These are phyloP conservation scores for Linum tenue DNA, from an alignment of 345 rosid species.

Conservation along the genomic window DNA sequence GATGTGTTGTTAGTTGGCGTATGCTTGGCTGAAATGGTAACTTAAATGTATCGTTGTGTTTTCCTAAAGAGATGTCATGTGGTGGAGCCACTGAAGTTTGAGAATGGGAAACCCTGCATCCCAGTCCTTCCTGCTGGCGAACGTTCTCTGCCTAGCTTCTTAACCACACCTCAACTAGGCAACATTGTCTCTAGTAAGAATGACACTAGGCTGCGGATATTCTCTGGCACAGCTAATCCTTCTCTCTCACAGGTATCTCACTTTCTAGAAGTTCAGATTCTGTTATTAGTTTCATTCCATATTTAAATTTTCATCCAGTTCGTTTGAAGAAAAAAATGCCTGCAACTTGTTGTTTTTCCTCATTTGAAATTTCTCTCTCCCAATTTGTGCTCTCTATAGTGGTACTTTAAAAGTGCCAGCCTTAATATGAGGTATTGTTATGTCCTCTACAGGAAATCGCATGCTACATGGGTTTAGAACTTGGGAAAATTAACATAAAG, in stretches of 20 bases:
- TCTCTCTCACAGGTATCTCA: conserved; percentile 68
- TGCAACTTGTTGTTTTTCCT: too few relatives aligned
- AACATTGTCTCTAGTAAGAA: conserved; percentile 9
- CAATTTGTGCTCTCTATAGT: background rate
- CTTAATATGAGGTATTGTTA: background rate
- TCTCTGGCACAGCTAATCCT: conserved; percentile 91
- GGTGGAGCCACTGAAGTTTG: background rate
- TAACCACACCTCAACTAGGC: background rate
- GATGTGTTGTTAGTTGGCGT: background rate
- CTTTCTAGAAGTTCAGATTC: background rate
- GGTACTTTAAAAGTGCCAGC: background rate
- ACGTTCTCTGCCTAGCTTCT: background rate
- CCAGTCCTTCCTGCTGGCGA: background rate
- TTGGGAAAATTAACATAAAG: conserved; percentile 82
- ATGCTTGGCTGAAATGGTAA: background rate
- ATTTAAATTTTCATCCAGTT: too few relatives aligned
- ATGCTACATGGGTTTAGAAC: conserved; percentile 89
- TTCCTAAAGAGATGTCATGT: background rate
- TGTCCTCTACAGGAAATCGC: conserved; percentile 57
- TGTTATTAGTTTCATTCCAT: background rate
- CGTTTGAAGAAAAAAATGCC: background rate
- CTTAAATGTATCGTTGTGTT: background rate
- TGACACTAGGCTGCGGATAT: conserved; percentile 70
- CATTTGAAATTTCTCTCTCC: too few relatives aligned
- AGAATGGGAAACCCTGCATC: background rate